Percentiles rank a stretch among this genome's conserved stretches.
Conservation (phyloP, 2,329 filamentous ascomycete species). For the Endocalyx cinctus region DNA sequence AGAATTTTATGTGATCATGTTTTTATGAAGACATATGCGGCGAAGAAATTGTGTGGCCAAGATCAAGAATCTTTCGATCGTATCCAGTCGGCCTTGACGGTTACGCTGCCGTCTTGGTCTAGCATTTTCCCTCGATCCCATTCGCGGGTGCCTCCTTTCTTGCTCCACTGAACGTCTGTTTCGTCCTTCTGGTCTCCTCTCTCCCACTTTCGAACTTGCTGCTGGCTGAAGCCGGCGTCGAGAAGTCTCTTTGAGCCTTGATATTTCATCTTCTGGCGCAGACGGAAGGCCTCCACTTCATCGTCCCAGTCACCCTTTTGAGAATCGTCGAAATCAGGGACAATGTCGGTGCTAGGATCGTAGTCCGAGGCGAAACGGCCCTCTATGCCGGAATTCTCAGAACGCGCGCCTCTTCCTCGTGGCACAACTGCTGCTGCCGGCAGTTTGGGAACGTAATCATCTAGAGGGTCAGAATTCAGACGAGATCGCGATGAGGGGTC, state of each 20-base stretch:
- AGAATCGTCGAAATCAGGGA: conserved; percentile 34
- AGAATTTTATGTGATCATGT: no score
- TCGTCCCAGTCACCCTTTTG: conserved; percentile 70
- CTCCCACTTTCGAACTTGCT: conserved; percentile 69
- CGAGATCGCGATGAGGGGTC: conserved; percentile 10
- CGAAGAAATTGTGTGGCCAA: no score
- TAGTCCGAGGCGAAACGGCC: conserved; percentile 69
- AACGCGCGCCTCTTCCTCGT: conserved; percentile 68
- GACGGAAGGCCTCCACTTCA: conserved; percentile 70
- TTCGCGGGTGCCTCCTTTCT: conserved; percentile 58
- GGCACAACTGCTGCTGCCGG: conserved; percentile 42
- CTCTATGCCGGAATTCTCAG: conserved; percentile 66
- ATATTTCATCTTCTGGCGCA: conserved; percentile 73
- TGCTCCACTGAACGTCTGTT: conserved; percentile 68
- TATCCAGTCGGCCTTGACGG: conserved; percentile 11
- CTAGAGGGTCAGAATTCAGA: conserved; percentile 67
- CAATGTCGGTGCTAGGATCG: conserved; percentile 52
- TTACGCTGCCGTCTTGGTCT: conserved; percentile 12
- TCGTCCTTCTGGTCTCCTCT: conserved; percentile 56
- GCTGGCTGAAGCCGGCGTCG: conserved; percentile 73
- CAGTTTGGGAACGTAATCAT: conserved; percentile 69
- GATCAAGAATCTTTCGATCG: no score
- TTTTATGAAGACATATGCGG: no score
- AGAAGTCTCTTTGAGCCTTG: conserved; percentile 72
- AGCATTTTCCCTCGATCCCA: conserved; percentile 54